phyloP scores from a whole-genome alignment of 73 alveolate species.

The Paramecium sonneborni region DNA sequence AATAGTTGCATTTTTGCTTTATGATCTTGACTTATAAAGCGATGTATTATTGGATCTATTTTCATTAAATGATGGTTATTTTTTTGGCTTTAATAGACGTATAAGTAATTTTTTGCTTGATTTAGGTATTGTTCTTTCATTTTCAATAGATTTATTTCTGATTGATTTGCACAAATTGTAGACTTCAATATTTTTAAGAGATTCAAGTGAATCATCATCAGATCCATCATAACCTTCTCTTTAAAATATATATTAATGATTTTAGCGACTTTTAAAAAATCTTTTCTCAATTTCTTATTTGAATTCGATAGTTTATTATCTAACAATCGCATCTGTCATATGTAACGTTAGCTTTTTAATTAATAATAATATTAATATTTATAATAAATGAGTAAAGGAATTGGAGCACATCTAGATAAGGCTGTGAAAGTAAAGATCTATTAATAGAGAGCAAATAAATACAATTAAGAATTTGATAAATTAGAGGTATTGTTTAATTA shows the following conservation, averaged over 20 bases:
- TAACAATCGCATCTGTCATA: not conserved
- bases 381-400: slow-evolving; percentile 61
- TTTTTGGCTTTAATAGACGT: not conserved
- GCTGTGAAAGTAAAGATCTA: slow-evolving; percentile 51
- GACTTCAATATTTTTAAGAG: not conserved
- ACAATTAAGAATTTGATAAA: slow-evolving; percentile 63
- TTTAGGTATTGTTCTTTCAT: not conserved
- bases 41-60: not conserved
- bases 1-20: not conserved
- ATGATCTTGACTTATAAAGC: not conserved
- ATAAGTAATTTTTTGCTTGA: not conserved
- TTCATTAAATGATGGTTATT: not conserved
- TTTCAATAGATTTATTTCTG: not conserved
- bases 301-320: not conserved
- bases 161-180: not conserved
- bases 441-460: slow-evolving; percentile 59
- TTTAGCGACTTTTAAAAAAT: not conserved
- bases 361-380: not conserved
- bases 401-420: slow-evolving; percentile 61
- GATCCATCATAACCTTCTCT: not conserved
- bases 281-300: not conserved
- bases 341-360: not conserved
- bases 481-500: not conserved
- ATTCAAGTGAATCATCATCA: not conserved
- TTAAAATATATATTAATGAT: not conserved